phyloP scores from a whole-genome alignment of 805 yeast genomes.

The Komagataella kurtzmanii region DNA sequence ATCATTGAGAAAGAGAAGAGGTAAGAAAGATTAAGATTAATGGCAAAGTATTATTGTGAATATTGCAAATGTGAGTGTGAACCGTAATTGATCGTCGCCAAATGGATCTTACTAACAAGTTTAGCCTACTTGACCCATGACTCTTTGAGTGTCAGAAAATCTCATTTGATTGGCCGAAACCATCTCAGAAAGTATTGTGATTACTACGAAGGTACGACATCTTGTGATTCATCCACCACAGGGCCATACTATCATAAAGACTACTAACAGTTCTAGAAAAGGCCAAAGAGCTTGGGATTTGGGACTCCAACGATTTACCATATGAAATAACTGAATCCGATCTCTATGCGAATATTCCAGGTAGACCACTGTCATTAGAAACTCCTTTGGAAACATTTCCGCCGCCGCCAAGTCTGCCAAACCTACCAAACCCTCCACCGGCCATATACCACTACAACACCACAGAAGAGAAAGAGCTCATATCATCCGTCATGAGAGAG shows the following conservation, averaged over 20 bases:
- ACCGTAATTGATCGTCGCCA: not conserved
- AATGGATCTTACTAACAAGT: not conserved
- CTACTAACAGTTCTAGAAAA: constrained; percentile 6
- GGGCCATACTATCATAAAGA: not conserved
- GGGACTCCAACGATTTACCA: constrained; percentile 13
- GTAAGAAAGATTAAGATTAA: constrained; percentile 8
- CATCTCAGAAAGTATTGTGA: constrained; percentile 62
- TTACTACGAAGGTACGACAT: constrained; percentile 43
- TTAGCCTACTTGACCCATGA: constrained; percentile 70
- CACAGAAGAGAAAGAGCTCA: constrained; percentile 8
- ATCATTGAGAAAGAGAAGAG: not conserved
- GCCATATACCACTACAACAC: constrained; percentile 11
- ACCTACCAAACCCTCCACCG: constrained; percentile 25
- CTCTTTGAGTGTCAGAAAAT: constrained; percentile 72
- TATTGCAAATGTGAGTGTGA: constrained; percentile 47
- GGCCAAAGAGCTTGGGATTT: constrained; percentile 8
- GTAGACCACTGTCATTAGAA: constrained; percentile 8
- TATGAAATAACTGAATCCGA: constrained; percentile 23
- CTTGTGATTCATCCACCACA: not conserved
- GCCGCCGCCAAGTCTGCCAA: constrained; percentile 20
- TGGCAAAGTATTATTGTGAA: constrained; percentile 74
- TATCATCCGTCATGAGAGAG: constrained; percentile 5
- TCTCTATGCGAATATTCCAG: constrained; percentile 23
- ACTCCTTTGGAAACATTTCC: constrained; percentile 7
- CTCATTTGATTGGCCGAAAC: constrained; percentile 66